Conservation (phyloP, 768 basidiomycete genomes). For the Agrocybe pediades region DNA sequence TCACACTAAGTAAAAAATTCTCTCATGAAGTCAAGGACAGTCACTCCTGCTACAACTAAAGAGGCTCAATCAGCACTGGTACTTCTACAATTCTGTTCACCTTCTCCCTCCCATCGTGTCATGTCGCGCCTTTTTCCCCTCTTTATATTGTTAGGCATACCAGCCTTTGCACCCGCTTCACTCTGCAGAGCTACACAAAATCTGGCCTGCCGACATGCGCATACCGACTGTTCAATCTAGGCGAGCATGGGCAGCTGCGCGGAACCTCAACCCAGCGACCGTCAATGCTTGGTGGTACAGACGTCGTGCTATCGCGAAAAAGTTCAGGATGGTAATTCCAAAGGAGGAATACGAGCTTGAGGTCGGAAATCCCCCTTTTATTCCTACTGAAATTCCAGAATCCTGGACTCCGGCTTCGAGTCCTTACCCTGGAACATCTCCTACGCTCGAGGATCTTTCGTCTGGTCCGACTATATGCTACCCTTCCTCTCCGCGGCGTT, state of each 20-base stretch:
- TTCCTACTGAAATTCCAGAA: conserved; percentile 1
- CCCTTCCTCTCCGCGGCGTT: background rate
- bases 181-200: conserved; percentile 32
- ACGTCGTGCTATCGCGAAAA: conserved; percentile 30
- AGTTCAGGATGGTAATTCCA: conserved; percentile 26
- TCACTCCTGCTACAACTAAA: background rate
- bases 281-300: conserved; percentile 43
- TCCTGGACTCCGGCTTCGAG: background rate
- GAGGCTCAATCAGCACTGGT: background rate
- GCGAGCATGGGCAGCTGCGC: conserved; percentile 39
- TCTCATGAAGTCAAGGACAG: background rate
- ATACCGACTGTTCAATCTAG: conserved; percentile 39
- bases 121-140: background rate
- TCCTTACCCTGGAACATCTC: background rate
- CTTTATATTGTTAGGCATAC: background rate
- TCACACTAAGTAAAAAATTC: no score
- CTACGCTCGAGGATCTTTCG: background rate
- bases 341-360: conserved; percentile 37
- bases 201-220: conserved; percentile 39
- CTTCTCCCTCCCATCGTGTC: background rate
- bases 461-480: background rate
- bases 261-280: conserved; percentile 31
- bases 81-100: background rate
- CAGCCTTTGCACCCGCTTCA: conserved; percentile 22
- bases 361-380: conserved; percentile 33